Conservation (phyloP, 1,139 yeast genomes). For the Zygosaccharomyces sapae region DNA sequence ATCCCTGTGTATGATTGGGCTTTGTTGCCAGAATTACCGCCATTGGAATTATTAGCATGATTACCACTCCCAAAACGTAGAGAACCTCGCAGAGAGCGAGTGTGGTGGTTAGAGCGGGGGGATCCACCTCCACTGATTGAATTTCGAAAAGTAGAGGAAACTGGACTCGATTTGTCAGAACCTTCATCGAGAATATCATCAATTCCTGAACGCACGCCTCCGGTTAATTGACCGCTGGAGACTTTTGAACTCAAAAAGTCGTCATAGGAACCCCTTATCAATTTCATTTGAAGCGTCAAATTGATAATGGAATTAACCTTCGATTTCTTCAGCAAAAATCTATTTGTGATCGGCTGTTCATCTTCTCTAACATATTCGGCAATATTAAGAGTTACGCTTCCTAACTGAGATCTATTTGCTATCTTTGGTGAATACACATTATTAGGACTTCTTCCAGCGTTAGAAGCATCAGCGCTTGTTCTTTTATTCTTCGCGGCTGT, state of each 20-base stretch:
- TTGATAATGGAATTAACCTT: conserved; percentile 76
- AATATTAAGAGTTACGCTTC: conserved; percentile 62
- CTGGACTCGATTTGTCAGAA: conserved; percentile 18
- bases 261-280: conserved; percentile 42
- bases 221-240: conserved; percentile 25
- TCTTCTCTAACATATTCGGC: conserved; percentile 64
- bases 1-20: conserved; percentile 9
- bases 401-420: conserved; percentile 48
- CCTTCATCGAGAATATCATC: conserved; percentile 24
- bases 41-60: conserved; percentile 5
- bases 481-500: conserved; percentile 5
- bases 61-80: conserved; percentile 5
- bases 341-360: conserved; percentile 48
- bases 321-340: conserved; percentile 69
- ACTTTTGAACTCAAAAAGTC: conserved; percentile 27
- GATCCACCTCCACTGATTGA: conserved; percentile 4
- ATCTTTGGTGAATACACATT: conserved; percentile 25
- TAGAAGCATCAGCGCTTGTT: conserved; percentile 7
- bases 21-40: conserved; percentile 7
- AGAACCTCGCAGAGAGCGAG: conserved; percentile 1
- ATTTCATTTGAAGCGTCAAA: conserved; percentile 45
- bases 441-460: conserved; percentile 8
- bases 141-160: conserved; percentile 15
- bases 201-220: conserved; percentile 23
- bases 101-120: conserved; percentile 10